A percentile compares a stretch with the other conserved stretches of the same genome.
Conservation (phyloP, 78 protist genomes). For the Abeoforma whisleri region DNA sequence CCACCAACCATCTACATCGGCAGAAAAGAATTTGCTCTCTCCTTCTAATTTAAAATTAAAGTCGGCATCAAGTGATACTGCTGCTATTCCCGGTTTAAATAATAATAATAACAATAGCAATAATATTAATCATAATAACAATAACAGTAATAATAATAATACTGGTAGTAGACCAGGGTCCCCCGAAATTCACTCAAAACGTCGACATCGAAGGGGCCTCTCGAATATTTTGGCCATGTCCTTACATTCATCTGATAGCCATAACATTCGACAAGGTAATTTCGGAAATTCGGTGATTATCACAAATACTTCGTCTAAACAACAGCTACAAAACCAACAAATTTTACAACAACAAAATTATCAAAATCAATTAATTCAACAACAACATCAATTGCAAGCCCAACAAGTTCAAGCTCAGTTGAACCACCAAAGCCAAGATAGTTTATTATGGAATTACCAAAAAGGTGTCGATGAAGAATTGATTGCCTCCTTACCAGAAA, state of each 20-base stretch:
- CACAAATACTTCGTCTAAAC: no score
- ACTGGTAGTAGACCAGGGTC: background rate
- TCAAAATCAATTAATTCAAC: background rate
- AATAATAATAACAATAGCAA: no score
- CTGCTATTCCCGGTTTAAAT: background rate
- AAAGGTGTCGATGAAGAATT: background rate
- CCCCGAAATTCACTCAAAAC: background rate
- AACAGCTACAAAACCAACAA: background rate
- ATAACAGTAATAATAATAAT: background rate
- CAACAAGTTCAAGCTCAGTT: background rate
- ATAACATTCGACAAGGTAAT: no score
- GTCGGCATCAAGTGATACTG: background rate
- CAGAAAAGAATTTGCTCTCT: no score
- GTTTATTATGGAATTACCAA: background rate
- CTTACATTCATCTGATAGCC: no score
- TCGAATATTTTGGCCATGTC: no score
- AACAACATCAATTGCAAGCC: background rate
- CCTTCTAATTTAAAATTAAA: no score
- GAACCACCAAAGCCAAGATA: background rate
- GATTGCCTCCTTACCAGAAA: background rate
- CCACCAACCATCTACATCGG: no score
- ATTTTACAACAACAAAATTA: background rate
- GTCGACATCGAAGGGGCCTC: no score
- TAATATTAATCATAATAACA: background rate
- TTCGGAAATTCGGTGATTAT: no score